Base-by-base conservation (phyloP, 2,329 filamentous ascomycete species). In the Aspergillus niger region DNA sequence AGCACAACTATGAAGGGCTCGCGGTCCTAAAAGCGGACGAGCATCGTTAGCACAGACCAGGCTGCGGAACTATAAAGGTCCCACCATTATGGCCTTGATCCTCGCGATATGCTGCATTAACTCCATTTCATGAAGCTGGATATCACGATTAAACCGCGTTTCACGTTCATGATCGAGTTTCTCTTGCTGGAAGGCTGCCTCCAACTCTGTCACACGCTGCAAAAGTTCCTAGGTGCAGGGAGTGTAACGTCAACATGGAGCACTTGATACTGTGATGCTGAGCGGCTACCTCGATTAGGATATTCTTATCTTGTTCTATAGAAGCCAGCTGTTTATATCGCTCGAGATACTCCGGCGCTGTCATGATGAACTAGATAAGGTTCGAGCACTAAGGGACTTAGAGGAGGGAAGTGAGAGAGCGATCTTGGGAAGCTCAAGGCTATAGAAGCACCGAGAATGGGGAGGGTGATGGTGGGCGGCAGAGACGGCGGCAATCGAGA, bases 1-100 rank as follows among this genome's bases (percentile, higher is more conserved):
- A 86, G 74, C 32, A 84, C 76, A 15, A 84, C 70, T 43, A 86
- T 76, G 65, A 83, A 86, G 4, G 83, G 79, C 71, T 85, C 81
- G 56, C 80, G 79, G 55, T 82, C 79, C 80, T 82, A 65, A 28
- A 65, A 49, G 60, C 62, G 36, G 26, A 48, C 38, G 24, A 51
- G 52, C 56, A 26, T 30, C 32, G 58, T 65, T 51, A 63, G 60
- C 47, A 43, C 30, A 22, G 28, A 7, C 28, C 49, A 54, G 10
- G 32, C 13, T 2, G 39, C 8, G 41, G 15, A n/a, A 50, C 28
- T 22, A 30, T 44, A 10, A 36, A 10, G 24, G 38, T 38, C 30
- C 30, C 68, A 81, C 80, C 79, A 81, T 81, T 62, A 80, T 74
- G 60, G 72, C 72, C 61, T 79, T 80, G 60, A 77, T 75, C 63